Conservation (phyloP, 163 green algal genomes). For the Trebouxiophyceae sp. region DNA sequence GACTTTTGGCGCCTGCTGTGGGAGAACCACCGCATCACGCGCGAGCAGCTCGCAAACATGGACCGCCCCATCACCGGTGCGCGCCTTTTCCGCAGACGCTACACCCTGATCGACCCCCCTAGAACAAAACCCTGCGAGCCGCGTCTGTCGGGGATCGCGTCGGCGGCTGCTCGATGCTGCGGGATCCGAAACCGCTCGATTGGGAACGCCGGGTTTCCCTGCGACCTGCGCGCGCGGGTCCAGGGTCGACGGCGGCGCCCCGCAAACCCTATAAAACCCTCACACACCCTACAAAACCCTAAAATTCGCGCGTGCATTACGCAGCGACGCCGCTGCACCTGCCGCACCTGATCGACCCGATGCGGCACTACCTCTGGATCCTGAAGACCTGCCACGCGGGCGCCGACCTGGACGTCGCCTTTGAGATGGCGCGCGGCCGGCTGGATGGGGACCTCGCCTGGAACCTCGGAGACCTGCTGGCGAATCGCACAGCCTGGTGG, state of each 20-base stretch:
- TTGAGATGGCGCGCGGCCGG: slow-evolving; percentile 66
- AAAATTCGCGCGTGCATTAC: too few relatives aligned
- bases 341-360: slow-evolving; percentile 75
- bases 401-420: slow-evolving; percentile 73
- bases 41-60: slow-evolving; percentile 39
- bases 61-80: slow-evolving; percentile 39
- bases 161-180: too few relatives aligned
- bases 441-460: slow-evolving; percentile 68
- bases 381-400: slow-evolving; percentile 74
- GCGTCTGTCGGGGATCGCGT: too few relatives aligned
- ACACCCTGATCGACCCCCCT: too few relatives aligned
- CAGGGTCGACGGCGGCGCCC: too few relatives aligned
- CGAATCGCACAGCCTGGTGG: slow-evolving; percentile 84
- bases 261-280: too few relatives aligned
- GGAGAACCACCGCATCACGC: slow-evolving; percentile 53
- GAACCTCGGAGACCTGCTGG: slow-evolving; percentile 67
- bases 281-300: too few relatives aligned
- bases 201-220: too few relatives aligned
- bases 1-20: slow-evolving; percentile 54
- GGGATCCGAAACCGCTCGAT: too few relatives aligned
- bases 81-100: background rate
- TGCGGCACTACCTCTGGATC: slow-evolving; percentile 86
- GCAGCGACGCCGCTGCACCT: slow-evolving; percentile 67
- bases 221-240: too few relatives aligned
- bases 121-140: too few relatives aligned